These are phyloP conservation scores for Protomyces inouyei DNA, from an alignment of 1,139 yeast genomes.

Conservation along the genomic window DNA sequence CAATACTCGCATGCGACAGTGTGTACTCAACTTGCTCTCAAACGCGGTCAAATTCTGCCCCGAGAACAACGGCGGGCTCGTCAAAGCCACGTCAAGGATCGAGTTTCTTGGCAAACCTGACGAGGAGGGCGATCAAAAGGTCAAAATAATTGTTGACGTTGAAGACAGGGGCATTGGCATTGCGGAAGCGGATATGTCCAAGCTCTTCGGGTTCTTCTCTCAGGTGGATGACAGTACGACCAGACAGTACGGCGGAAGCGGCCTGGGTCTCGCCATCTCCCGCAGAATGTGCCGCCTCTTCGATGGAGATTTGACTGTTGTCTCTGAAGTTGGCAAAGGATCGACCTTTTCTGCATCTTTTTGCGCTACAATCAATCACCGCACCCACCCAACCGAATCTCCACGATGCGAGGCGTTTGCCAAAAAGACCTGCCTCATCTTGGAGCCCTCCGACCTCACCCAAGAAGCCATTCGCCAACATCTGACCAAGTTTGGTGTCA, in stretches of 20 bases:
- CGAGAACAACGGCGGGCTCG: constrained; percentile 50
- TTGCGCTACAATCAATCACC: not conserved
- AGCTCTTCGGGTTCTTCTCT: constrained; percentile 60
- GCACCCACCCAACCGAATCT: constrained; percentile 1
- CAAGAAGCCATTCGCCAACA: not conserved
- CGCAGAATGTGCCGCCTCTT: constrained; percentile 11
- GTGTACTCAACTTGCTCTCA: constrained; percentile 80
- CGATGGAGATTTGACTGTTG: constrained; percentile 13
- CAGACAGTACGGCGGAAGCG: constrained; percentile 57
- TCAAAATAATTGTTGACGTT: constrained; percentile 58
- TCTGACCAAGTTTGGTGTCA: constrained; percentile 6
- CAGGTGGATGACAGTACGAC: constrained; percentile 59
- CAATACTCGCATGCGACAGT: constrained; percentile 78
- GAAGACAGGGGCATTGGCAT: constrained; percentile 64
- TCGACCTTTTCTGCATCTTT: constrained; percentile 19
- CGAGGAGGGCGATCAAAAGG: constrained; percentile 39
- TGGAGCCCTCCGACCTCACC: constrained; percentile 3
- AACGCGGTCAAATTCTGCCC: constrained; percentile 81
- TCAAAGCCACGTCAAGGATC: constrained; percentile 38
- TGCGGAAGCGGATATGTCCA: constrained; percentile 55
- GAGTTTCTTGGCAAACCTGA: constrained; percentile 20
- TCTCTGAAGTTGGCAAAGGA: constrained; percentile 6
- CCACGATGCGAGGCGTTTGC: not conserved
- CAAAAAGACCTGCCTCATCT: constrained; percentile 5
- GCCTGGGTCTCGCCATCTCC: constrained; percentile 46